These are phyloP conservation scores for Chloranthus sessilifolius DNA, from an alignment of 164 flowering plant genomes.

Conservation along the genomic window DNA sequence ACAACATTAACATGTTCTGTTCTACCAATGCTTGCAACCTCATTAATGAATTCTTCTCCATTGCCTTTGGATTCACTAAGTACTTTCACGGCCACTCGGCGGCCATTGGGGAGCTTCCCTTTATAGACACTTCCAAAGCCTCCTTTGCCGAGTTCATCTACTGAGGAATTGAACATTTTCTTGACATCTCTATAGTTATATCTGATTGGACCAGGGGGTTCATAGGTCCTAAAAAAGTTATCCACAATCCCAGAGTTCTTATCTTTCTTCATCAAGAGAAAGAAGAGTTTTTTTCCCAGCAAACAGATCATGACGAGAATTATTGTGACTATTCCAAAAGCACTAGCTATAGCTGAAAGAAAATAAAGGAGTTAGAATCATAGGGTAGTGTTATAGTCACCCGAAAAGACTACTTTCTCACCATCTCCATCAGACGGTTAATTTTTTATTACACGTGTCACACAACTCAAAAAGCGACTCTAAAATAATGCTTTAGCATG, in stretches of 20 bases:
- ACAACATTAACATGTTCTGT: slow-evolving; percentile 6
- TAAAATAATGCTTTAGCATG: too few relatives aligned
- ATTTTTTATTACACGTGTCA: too few relatives aligned
- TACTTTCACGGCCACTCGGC: slow-evolving; percentile 6
- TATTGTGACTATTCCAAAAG: too few relatives aligned
- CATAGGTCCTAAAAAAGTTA: slow-evolving; percentile 5
- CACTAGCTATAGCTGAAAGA: too few relatives aligned
- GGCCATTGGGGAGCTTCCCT: slow-evolving; percentile 11
- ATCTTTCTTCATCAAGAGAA: not conserved
- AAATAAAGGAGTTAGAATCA: too few relatives aligned
- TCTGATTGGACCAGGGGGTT: not conserved
- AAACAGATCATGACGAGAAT: too few relatives aligned
- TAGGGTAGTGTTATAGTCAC: too few relatives aligned
- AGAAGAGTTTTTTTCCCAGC: not conserved
- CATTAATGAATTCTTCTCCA: slow-evolving; percentile 10
- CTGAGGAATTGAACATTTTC: not conserved
- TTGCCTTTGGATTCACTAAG: not conserved
- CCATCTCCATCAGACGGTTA: too few relatives aligned
- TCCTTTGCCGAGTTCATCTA: slow-evolving; percentile 2
- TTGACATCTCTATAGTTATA: slow-evolving; percentile 1
- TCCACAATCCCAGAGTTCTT: not conserved
- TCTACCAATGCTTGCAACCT: too few relatives aligned
- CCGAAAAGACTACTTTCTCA: too few relatives aligned
- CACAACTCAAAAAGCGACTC: too few relatives aligned
- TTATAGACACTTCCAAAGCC: slow-evolving; percentile 12